Evolutionary conservation across 345 rosid species (phyloP).

Genomic region (Pugionium cornutum): DNA sequence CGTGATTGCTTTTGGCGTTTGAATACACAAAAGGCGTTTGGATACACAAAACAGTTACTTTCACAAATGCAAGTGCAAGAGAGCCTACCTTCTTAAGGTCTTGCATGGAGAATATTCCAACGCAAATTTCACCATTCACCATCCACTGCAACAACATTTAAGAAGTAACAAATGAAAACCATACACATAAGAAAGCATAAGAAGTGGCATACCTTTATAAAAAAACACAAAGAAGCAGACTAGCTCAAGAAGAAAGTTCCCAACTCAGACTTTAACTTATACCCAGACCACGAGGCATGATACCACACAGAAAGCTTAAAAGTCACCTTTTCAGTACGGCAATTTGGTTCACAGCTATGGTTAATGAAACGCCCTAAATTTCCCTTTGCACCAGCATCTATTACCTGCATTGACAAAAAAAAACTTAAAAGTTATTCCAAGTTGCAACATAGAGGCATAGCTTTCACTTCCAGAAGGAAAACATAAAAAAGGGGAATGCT

Average conservation of each 20-base stretch:
- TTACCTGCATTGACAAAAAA: conserved; percentile 60
- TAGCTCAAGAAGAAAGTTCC: conserved; percentile 12
- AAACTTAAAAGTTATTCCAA: conserved; percentile 24
- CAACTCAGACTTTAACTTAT: conserved; percentile 3
- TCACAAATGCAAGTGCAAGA: not conserved
- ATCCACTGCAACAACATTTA: conserved; percentile 72
- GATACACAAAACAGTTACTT: not conserved
- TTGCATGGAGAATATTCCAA: conserved; percentile 87
- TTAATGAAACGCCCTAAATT: conserved; percentile 97
- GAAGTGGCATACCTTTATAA: conserved; percentile 1
- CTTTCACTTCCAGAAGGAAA: conserved; percentile 4
- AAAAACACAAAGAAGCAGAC: conserved; percentile 14
- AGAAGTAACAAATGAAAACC: conserved; percentile 23
- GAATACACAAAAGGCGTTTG: too few species aligned
- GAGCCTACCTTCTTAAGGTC: conserved; percentile 78
- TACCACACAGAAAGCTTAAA: not conserved
- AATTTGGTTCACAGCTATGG: conserved; percentile 98
- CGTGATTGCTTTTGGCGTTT: conserved; percentile 5
- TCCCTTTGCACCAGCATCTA: conserved; percentile 94
- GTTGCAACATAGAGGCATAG: conserved; percentile 12
- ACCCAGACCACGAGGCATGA: conserved; percentile 14
- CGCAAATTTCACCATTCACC: conserved; percentile 98
- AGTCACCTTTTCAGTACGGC: conserved; percentile 96
- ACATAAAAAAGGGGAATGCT: too few species aligned
- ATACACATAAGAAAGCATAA: conserved; percentile 16